Evolutionary conservation across 805 yeast genomes (phyloP), one percentile per base, ranked within the genome.

Genomic region (Myxozyma geophila): DNA sequence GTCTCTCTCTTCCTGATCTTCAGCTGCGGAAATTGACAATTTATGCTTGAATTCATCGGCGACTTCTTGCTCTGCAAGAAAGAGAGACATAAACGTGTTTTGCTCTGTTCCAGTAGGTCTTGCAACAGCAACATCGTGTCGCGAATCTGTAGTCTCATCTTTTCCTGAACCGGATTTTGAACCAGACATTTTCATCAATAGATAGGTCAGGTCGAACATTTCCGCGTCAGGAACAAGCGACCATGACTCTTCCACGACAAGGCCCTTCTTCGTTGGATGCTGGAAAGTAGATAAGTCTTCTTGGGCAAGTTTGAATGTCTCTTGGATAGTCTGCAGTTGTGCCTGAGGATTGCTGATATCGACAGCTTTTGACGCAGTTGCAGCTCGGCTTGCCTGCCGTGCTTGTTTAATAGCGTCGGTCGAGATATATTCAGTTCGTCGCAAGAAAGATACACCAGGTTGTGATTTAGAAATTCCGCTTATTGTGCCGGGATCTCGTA

Each of bases 371-470:
- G 72, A 68, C 28, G 63, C 64, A 28, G 67, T 71, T 37, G 69
- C 68, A 15, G 71, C 71, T 19, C 60, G 70, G 4, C 67, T 68
- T 2, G 73, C 67, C 59, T 36, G 54, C 49, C 64, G 64, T 7
- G 70, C 66, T 37, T 67, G 69, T 36, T 74, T 72, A 59, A 76
- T 73, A 59, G 81, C 81, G 57, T 85, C 87, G 43, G 89, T 85
- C 10, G 96, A 84, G 63, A 91, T 88, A 74, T 93, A 93, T 74
- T 95, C 98, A 0, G 99, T 93, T 78, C 98, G 86, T 79, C 98
- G 87, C 74, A 93, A 81, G 77, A 93, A 92, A n/a, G 90, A 82
- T 13, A 89, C 89, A 7, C 76, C 73, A 0, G 76, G 76, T 48
- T 71, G 72, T 19, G 73, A 64, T 43, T 70, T 72, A 13, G 69